These are phyloP conservation scores for Pseudovirgaria hyperparasitica DNA, from an alignment of 2,329 filamentous ascomycete species.

Conservation along the genomic window DNA sequence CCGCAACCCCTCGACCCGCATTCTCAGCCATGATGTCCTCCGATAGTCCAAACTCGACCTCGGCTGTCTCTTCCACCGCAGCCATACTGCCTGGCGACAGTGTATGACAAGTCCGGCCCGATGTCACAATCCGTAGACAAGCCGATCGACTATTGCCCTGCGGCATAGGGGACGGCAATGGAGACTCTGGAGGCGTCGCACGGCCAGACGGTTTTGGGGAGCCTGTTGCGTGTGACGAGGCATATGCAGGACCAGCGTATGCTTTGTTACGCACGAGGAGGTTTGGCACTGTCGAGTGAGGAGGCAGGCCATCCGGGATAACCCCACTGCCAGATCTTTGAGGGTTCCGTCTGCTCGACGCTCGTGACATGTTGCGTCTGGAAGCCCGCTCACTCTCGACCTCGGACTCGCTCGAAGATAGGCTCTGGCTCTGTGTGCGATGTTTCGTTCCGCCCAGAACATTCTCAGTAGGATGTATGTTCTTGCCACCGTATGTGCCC, in stretches of 20 bases:
- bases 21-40: slow-evolving; percentile 90
- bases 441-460: slow-evolving; percentile 51
- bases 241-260: slow-evolving; percentile 13
- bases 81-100: slow-evolving; percentile 70
- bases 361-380: slow-evolving; percentile 24
- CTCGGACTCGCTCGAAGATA: slow-evolving; percentile 22
- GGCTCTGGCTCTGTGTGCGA: slow-evolving; percentile 19
- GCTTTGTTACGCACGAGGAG: slow-evolving; percentile 18
- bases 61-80: slow-evolving; percentile 81
- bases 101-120: slow-evolving; percentile 42
- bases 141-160: slow-evolving; percentile 8
- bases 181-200: slow-evolving; percentile 24
- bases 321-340: slow-evolving; percentile 27
- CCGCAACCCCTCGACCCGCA: slow-evolving; percentile 75
- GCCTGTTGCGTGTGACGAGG: slow-evolving; percentile 22
- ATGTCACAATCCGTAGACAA: slow-evolving; percentile 39
- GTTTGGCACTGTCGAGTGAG: slow-evolving; percentile 15
- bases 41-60: slow-evolving; percentile 72
- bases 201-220: slow-evolving; percentile 20
- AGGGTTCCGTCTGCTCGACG: slow-evolving; percentile 24
- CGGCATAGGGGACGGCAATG: slow-evolving; percentile 11
- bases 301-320: slow-evolving; percentile 20
- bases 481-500: slow-evolving; percentile 58
- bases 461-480: slow-evolving; percentile 83
- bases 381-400: slow-evolving; percentile 25